These are phyloP conservation scores for Lachnellula subtilissima DNA, from an alignment of 2,329 filamentous ascomycete genomes.

Conservation along the genomic window DNA sequence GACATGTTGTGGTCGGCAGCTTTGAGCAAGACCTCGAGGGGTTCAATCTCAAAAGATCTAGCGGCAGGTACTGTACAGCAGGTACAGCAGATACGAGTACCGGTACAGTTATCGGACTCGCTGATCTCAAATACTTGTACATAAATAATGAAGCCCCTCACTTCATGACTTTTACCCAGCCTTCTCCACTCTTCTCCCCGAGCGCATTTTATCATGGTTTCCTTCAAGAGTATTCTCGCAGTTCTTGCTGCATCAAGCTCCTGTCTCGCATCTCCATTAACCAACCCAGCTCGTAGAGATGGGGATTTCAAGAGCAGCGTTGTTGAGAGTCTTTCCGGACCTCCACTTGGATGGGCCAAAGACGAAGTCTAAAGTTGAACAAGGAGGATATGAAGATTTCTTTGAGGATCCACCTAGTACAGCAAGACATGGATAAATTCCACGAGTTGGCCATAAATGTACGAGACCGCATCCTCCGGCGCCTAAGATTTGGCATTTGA, in stretches of 20 bases:
- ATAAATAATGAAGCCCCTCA: constrained; percentile 2
- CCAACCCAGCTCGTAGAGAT: background rate
- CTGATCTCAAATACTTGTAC: background rate
- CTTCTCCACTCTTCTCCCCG: background rate
- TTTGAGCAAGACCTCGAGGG: background rate
- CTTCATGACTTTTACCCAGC: background rate
- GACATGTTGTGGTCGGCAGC: background rate
- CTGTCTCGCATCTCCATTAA: constrained; percentile 5
- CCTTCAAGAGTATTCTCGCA: constrained; percentile 6
- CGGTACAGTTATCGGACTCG: background rate
- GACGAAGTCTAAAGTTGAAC: constrained; percentile 19
- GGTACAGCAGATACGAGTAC: background rate
- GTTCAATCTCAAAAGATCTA: background rate
- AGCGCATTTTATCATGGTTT: constrained; percentile 9
- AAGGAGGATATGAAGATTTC: constrained; percentile 23
- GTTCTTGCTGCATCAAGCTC: constrained; percentile 14
- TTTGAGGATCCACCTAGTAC: constrained; percentile 26
- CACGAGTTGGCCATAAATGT: constrained; percentile 29
- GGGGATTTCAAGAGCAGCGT: constrained; percentile 16
- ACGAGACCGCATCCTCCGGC: background rate
- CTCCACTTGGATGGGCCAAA: constrained; percentile 24
- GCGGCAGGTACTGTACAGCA: background rate
- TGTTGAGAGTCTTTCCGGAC: constrained; percentile 20
- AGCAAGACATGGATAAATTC: constrained; percentile 29
- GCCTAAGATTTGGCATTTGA: background rate